phyloP scores from a whole-genome alignment of 2,329 filamentous ascomycete species.

The Pseudomassariella vexata region DNA sequence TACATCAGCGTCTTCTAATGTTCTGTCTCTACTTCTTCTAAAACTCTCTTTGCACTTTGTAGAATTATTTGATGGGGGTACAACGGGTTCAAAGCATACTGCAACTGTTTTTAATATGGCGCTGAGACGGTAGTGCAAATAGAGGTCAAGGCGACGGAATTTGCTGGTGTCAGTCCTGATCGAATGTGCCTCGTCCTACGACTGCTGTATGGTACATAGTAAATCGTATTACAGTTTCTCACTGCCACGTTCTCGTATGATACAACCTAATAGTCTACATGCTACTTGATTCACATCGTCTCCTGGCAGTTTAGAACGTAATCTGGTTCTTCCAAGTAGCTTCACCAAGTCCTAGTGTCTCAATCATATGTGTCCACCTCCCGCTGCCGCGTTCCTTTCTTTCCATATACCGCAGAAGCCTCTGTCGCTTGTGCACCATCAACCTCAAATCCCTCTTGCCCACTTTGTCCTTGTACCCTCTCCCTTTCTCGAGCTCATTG shows the following conservation, averaged over 20 bases:
- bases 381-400: constrained; percentile 85
- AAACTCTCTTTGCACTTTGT: constrained; percentile 27
- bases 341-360: constrained; percentile 78
- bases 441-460: constrained; percentile 88
- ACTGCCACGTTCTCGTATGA: constrained; percentile 1
- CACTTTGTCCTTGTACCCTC: constrained; percentile 79
- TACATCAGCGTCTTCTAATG: constrained; percentile 94
- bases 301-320: constrained; percentile 47
- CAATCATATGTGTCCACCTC: constrained; percentile 80
- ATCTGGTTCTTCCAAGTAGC: constrained; percentile 92
- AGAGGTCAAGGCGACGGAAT: not conserved
- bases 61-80: constrained; percentile 37
- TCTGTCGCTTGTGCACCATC: constrained; percentile 84
- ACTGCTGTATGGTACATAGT: constrained; percentile 43
- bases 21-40: constrained; percentile 5
- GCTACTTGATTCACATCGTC: not conserved
- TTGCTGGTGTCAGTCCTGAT: not conserved
- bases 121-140: constrained; percentile 7
- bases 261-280: constrained; percentile 3
- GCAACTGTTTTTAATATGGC: constrained; percentile 7
- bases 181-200: constrained; percentile 7
- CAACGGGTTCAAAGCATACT: constrained; percentile 15
- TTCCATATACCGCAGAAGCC: constrained; percentile 79
- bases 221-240: constrained; percentile 7
- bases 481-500: constrained; percentile 59